phyloP scores from a whole-genome alignment of 2,329 filamentous ascomycete species.

The Calycina herbarum region DNA sequence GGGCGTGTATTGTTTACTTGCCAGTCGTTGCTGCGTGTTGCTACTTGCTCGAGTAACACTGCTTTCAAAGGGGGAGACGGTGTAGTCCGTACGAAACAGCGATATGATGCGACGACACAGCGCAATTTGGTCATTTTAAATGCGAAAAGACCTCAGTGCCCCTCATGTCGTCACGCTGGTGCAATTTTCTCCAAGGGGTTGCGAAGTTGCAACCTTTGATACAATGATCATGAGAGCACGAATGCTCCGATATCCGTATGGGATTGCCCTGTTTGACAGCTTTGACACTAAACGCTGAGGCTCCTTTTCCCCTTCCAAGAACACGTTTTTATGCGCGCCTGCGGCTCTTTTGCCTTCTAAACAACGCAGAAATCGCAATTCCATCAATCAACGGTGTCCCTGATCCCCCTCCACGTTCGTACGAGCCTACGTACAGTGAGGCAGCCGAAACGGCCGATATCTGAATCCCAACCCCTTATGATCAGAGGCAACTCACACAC shows the following conservation, averaged over 20 bases:
- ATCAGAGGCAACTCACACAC: not conserved
- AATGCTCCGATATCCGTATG: not conserved
- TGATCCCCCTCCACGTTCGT: not conserved
- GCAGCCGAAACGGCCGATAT: not conserved
- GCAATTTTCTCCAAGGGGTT: not conserved
- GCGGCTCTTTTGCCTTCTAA: not conserved
- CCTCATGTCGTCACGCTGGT: not conserved
- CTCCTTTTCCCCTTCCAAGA: too few relatives aligned
- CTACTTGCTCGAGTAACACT: too few relatives aligned
- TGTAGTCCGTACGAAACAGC: not conserved
- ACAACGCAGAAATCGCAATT: slow-evolving; percentile 3
- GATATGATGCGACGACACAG: not conserved
- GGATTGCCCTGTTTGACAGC: not conserved
- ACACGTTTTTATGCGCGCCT: not conserved
- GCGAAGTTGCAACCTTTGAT: not conserved
- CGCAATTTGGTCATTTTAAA: not conserved
- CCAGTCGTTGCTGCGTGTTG: too few relatives aligned
- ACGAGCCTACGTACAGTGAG: not conserved
- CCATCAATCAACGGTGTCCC: not conserved
- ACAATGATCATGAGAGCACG: not conserved
- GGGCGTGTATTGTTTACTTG: not conserved
- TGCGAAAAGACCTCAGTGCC: not conserved
- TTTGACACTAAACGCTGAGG: not conserved
- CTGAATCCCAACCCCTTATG: not conserved
- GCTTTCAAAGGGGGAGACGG: too few relatives aligned